A percentile compares a stretch with the other conserved stretches of the same genome.
Evolutionary conservation across 257 asterid species (phyloP).

Genomic region (Penstemon davidsonii): DNA sequence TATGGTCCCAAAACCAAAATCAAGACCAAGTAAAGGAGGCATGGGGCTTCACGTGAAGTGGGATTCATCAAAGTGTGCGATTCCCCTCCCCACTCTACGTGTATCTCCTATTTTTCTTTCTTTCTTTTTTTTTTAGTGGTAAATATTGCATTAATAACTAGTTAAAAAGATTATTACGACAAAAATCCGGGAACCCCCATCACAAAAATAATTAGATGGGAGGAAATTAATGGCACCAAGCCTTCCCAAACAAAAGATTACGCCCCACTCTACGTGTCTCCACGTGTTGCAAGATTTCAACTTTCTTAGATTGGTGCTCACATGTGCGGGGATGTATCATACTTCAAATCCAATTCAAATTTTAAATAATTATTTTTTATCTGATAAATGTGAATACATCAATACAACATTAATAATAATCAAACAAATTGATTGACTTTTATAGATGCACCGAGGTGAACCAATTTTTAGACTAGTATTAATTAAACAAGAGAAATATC

Average conservation of each 20-base stretch:
- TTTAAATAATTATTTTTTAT: not conserved
- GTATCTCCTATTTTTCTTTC: not conserved
- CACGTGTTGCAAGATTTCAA: not conserved
- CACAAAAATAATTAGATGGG: too few relatives aligned
- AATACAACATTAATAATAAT: not conserved
- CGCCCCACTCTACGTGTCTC: not conserved
- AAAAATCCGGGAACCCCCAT: too few relatives aligned
- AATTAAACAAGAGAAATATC: too few relatives aligned
- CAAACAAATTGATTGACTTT: too few relatives aligned
- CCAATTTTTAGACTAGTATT: too few relatives aligned
- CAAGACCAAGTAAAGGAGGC: not conserved
- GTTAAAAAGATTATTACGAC: too few relatives aligned
- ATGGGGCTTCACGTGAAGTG: constrained; percentile 40
- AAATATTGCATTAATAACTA: too few relatives aligned
- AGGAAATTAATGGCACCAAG: too few relatives aligned
- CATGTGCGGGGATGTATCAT: constrained; percentile 10
- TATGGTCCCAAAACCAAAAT: constrained; percentile 16
- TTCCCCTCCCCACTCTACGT: not conserved
- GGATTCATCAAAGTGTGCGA: constrained; percentile 11
- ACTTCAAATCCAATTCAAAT: not conserved
- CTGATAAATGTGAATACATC: not conserved
- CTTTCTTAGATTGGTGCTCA: not conserved
- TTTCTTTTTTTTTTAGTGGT: too few relatives aligned
- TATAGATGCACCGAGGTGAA: too few relatives aligned
- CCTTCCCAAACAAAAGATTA: not conserved